Evolutionary conservation across 345 rosid genomes (phyloP).

Genomic region (Citropsis articulata): DNA sequence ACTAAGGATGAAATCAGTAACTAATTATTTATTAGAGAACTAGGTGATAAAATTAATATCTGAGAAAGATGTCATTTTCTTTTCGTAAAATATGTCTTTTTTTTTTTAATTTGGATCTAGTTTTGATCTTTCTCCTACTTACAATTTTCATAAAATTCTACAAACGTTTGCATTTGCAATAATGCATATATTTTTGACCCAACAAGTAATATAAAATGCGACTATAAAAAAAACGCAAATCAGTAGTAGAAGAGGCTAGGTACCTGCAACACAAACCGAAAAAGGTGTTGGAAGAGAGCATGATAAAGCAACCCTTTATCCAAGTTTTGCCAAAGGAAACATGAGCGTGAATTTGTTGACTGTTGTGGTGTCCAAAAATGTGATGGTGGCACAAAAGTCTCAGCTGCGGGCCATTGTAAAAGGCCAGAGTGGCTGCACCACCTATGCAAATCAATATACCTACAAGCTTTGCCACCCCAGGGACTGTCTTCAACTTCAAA

Average conservation of each 20-base stretch:
- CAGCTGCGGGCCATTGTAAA: conserved; percentile 73
- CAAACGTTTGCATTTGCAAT: no score
- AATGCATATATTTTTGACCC: no score
- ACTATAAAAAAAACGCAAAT: no score
- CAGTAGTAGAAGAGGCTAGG: not conserved
- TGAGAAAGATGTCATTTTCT: no score
- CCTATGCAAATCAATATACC: conserved; percentile 65
- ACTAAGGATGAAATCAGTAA: no score
- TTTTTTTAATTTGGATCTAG: no score
- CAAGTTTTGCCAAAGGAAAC: conserved; percentile 50
- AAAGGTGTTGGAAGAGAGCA: conserved; percentile 59
- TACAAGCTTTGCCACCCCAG: conserved; percentile 66
- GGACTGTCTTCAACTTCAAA: conserved; percentile 45
- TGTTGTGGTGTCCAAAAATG: conserved; percentile 23
- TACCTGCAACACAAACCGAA: conserved; percentile 95
- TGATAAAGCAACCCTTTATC: conserved; percentile 85
- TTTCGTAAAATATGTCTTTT: no score
- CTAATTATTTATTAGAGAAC: no score
- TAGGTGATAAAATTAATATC: no score
- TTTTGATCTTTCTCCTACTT: no score
- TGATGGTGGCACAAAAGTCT: conserved; percentile 39
- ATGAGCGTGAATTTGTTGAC: conserved; percentile 19
- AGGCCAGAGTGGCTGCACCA: conserved; percentile 64
- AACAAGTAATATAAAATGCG: no score
- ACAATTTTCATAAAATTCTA: no score